Base-by-base conservation (phyloP, 2,329 filamentous ascomycete species). In the Triangularia verruculosa region DNA sequence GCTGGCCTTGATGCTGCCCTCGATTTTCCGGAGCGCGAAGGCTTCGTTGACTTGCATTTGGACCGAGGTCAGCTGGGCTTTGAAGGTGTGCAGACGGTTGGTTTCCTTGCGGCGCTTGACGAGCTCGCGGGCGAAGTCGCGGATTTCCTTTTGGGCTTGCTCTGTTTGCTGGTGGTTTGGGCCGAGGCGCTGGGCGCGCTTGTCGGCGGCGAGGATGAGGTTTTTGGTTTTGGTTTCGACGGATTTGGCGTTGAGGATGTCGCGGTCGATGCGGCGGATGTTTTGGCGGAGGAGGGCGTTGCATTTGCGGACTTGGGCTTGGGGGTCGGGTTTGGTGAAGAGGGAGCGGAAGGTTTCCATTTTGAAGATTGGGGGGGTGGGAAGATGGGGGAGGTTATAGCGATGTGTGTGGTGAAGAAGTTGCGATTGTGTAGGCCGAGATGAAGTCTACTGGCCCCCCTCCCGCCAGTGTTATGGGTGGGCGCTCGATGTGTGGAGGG, bases 41-140 rank as follows among this genome's bases (percentile, higher is more conserved):
- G 95, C 93, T 79, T 98, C 94, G 73, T 93, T 92, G 73, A 99
- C 94, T 78, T 98, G 95, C 93, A 98, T 96, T 77, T 94, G 89
- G 52, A 99, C 94, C 69, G 90, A 94, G 74, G 89, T 88, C 56
- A 99, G 85, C 78, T 98, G 95, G 1, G 95, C 95, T 75, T 96
- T 96, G 71, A 89, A 90, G 0, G 94, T 98, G 17, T 89, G 83
- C 43, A 98, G 83, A 4, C 95, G 87, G 28, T 83, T 79, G 17
- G 83, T 84, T 67, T 93, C 88, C 74, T 89, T 91, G 68, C 95
- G 90, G 64, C 92, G 86, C 59, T 91, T 88, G 67, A 98, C 86
- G 57, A 98, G 85, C 77, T 97, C 94, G 69, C 88, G 85, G 24
- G 95, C 95, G 76, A 97, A 97, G 68, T 89, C 89, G 69, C 95